Evolutionary conservation across 768 basidiomycete genomes (phyloP).

Genomic region (Termitomyces sp.): DNA sequence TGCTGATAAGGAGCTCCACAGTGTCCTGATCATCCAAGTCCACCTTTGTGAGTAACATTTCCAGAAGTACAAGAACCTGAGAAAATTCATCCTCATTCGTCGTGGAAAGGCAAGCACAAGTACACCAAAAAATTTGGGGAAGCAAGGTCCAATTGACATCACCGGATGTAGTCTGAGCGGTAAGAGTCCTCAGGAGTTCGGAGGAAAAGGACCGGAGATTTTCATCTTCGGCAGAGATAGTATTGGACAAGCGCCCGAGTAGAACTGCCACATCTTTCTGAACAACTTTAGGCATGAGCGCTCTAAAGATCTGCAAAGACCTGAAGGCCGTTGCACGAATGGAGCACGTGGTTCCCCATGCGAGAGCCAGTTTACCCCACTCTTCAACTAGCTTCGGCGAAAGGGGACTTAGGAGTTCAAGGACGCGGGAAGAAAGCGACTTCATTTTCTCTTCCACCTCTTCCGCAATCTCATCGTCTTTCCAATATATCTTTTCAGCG

Average conservation of each 20-base stretch:
- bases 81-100: constrained; percentile 78
- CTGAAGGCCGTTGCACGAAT: constrained; percentile 83
- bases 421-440: constrained; percentile 57
- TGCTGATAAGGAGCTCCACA: constrained; percentile 62
- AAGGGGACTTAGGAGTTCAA: constrained; percentile 64
- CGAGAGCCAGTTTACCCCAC: constrained; percentile 77
- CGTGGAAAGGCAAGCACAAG: constrained; percentile 76
- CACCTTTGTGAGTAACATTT: constrained; percentile 58
- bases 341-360: constrained; percentile 85
- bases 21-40: constrained; percentile 68
- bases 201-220: constrained; percentile 80
- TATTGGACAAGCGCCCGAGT: constrained; percentile 79
- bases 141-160: constrained; percentile 58
- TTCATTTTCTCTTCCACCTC: constrained; percentile 65
- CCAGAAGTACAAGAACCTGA: constrained; percentile 61
- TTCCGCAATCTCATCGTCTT: constrained; percentile 55
- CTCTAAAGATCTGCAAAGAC: constrained; percentile 86
- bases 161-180: constrained; percentile 48
- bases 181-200: constrained; percentile 77
- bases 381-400: constrained; percentile 63
- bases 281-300: constrained; percentile 67
- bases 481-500: constrained; percentile 60
- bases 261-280: constrained; percentile 71
- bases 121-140: constrained; percentile 87
- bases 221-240: constrained; percentile 69